Percentiles rank a stretch among this genome's conserved stretches.
phyloP scores from a whole-genome alignment of 495 filamentous ascomycete genomes.

The Xylaria longipes region DNA sequence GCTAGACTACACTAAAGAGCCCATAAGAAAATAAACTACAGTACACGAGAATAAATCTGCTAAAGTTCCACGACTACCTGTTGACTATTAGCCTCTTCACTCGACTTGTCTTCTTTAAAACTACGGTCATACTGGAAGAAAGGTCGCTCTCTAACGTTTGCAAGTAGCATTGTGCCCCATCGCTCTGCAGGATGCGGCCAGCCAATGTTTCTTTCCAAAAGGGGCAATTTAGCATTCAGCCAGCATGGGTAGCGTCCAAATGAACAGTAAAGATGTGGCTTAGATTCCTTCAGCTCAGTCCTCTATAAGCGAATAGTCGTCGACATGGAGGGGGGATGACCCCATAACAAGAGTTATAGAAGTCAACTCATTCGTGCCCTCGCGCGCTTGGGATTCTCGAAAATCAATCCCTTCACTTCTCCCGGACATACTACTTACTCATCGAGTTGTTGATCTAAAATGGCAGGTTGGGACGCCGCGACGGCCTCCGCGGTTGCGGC shows the following conservation, averaged over 20 bases:
- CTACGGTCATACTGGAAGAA: not conserved
- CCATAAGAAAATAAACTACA: no score
- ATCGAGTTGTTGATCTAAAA: not conserved
- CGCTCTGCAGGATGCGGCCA: not conserved
- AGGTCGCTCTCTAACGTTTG: no score
- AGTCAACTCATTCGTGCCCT: not conserved
- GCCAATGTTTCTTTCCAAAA: not conserved
- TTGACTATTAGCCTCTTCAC: not conserved
- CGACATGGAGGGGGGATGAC: not conserved
- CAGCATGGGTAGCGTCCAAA: not conserved
- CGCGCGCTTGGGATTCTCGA: not conserved
- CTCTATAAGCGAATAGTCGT: not conserved
- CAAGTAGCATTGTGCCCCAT: no score
- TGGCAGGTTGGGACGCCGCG: not conserved
- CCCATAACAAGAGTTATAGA: not conserved
- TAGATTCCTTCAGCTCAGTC: not conserved
- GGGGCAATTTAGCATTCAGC: not conserved
- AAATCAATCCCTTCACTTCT: not conserved
- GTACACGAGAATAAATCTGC: no score
- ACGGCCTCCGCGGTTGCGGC: slow-evolving; percentile 7
- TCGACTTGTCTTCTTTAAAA: not conserved
- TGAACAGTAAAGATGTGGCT: not conserved
- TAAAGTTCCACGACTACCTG: no score
- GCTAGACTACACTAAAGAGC: no score
- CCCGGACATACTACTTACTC: not conserved